phyloP scores from a whole-genome alignment of 1,284 basidiomycete species.

The Gymnopus androsaceus region DNA sequence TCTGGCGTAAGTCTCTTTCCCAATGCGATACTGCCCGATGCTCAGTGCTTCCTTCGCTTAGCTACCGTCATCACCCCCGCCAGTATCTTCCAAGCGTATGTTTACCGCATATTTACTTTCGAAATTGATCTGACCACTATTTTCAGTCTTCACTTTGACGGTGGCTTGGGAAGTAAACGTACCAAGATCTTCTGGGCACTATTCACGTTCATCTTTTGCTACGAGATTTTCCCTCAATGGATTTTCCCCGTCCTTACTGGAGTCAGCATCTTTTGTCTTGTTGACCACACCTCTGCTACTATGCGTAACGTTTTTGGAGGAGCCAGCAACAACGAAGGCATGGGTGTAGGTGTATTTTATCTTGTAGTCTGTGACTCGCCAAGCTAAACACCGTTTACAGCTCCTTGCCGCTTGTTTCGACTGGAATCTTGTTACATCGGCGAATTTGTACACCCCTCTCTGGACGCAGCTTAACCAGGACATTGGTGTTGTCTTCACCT shows the following conservation, averaged over 20 bases:
- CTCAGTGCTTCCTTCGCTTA: neutral
- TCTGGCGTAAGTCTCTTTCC: constrained; percentile 12
- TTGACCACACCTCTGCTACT: constrained; percentile 1
- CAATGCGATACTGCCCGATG: neutral
- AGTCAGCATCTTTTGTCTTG: constrained; percentile 18
- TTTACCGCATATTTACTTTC: neutral
- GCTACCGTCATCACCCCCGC: constrained; percentile 17
- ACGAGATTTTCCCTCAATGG: constrained; percentile 22
- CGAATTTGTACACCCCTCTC: constrained; percentile 10
- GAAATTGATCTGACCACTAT: neutral
- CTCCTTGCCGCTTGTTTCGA: constrained; percentile 14
- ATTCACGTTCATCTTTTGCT: constrained; percentile 19
- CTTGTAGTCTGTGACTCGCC: neutral
- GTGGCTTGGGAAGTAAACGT: constrained; percentile 18
- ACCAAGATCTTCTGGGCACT: constrained; percentile 20
- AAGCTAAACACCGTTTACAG: neutral
- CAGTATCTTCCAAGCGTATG: constrained; percentile 8
- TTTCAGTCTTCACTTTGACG: constrained; percentile 15
- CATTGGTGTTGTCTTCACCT: constrained; percentile 14
- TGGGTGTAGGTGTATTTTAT: constrained; percentile 14
- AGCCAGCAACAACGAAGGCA: constrained; percentile 21
- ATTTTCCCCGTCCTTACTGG: constrained; percentile 22
- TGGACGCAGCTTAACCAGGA: constrained; percentile 17
- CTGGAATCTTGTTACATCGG: constrained; percentile 17
- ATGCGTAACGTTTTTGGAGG: constrained; percentile 9